phyloP scores from a whole-genome alignment of 225 moss, liverwort and hornwort genomes.

The Bryum argenteum region DNA sequence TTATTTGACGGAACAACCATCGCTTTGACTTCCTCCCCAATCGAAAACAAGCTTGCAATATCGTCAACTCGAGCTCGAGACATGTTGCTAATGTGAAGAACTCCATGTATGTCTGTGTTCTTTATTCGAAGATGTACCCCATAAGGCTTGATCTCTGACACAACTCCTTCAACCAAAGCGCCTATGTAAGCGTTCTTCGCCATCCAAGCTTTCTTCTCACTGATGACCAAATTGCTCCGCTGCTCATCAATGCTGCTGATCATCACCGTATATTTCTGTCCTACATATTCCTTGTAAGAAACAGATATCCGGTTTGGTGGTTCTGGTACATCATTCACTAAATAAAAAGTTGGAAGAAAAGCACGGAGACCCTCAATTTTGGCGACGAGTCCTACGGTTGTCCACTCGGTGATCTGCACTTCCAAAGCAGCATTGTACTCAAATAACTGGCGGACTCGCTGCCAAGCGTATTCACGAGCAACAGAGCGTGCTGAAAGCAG shows the following conservation, averaged over 20 bases:
- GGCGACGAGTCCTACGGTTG: conserved; percentile 62
- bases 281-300: conserved; percentile 58
- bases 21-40: conserved; percentile 60
- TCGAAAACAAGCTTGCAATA: conserved; percentile 53
- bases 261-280: conserved; percentile 47
- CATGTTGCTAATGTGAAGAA: conserved; percentile 70
- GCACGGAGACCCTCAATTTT: conserved; percentile 72
- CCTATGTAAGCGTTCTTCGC: conserved; percentile 43
- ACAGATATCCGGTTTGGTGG: conserved; percentile 25
- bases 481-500: conserved; percentile 72
- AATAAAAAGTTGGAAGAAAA: conserved; percentile 54
- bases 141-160: conserved; percentile 48
- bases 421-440: conserved; percentile 56
- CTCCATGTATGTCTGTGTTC: conserved; percentile 52
- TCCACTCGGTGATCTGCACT: conserved; percentile 69
- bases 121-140: conserved; percentile 53
- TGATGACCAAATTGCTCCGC: conserved; percentile 55
- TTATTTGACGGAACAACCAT: conserved; percentile 67
- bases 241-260: conserved; percentile 50
- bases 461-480: conserved; percentile 71
- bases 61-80: conserved; percentile 50
- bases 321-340: conserved; percentile 40
- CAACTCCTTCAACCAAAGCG: conserved; percentile 51
- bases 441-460: conserved; percentile 75
- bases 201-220: conserved; percentile 62